Evolutionary conservation across 805 yeast species (phyloP), one percentile per base, ranked within the genome.

Genomic region (Candida taoyuanica): DNA sequence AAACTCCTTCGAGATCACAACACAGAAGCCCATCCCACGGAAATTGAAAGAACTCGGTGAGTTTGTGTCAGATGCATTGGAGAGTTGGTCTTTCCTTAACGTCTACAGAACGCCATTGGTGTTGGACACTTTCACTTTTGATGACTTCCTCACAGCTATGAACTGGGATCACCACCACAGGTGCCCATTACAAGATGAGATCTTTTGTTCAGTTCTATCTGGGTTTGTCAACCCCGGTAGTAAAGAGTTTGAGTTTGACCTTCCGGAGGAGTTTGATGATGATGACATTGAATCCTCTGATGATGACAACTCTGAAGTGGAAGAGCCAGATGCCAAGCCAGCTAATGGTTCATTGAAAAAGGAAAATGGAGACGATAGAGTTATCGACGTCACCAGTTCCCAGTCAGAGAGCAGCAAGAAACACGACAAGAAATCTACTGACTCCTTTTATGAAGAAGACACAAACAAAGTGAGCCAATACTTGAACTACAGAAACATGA

Each of bases 111-210:
- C 70, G 25, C 76, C 86, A 1, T 62, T 86, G 23, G 55, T 71
- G 5, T 60, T 87, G n/a, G 87, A 81, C 50, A 73, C 82, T 0
- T 80, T 85, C 50, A 80, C 91, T 0, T 85, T 83, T 62, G 96
- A 86, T 60, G 94, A 82, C 48, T 84, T 75, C 51, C 55, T 81
- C 7, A 74, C 75, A 38, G 79, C 60, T 1, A 39, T 55, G 46
- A 48, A 38, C n/a, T 55, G 60, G 60, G 76, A 9, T 56, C 65
- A 27, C 65, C 79, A 62, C 3, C 59, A 70, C 3, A 59, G 74
- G 27, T 76, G 84, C 48, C 67, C 62, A 9, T 55, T 82, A 25
- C 53, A 85, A 23, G 74, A 77, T 47, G 91, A 81, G 57, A 69
- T 85, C 5, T 83, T 80, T 64, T 79, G 89, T 58, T 71, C 81